A percentile compares a stretch with the other conserved stretches of the same genome.
phyloP scores from a whole-genome alignment of 2,329 filamentous ascomycete genomes.

The Verticillium albo-atrum region DNA sequence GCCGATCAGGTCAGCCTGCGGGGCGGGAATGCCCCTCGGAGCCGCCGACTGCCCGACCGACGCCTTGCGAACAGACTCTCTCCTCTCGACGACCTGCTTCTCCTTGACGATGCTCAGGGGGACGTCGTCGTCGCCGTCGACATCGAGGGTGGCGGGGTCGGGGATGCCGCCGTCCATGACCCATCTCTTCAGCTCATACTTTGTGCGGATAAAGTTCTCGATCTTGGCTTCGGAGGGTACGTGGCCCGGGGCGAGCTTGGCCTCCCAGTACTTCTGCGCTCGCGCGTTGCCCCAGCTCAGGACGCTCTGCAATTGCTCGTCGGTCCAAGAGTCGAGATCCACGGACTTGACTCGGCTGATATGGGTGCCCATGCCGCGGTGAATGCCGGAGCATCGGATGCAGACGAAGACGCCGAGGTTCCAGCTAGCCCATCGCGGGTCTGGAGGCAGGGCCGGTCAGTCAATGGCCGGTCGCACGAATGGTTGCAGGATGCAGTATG shows the following conservation, averaged over 20 bases:
- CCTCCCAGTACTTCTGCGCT: constrained; percentile 99
- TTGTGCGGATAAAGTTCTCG: constrained; percentile 98
- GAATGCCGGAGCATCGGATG: constrained; percentile 97
- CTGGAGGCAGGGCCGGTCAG: constrained; percentile 37
- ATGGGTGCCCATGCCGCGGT: constrained; percentile 97
- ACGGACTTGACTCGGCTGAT: constrained; percentile 98
- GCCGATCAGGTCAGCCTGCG: constrained; percentile 76
- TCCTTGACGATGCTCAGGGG: constrained; percentile 59
- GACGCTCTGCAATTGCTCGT: constrained; percentile 93
- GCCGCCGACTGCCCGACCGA: constrained; percentile 40
- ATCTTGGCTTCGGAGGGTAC: constrained; percentile 96
- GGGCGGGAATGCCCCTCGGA: constrained; percentile 26
- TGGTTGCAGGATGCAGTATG: neutral
- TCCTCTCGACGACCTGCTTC: constrained; percentile 59
- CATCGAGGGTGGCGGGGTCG: constrained; percentile 82
- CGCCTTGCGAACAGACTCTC: constrained; percentile 57
- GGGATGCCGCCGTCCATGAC: constrained; percentile 97
- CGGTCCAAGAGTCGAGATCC: constrained; percentile 96
- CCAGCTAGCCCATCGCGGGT: constrained; percentile 99
- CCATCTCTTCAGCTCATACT: constrained; percentile 98
- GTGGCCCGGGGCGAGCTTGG: constrained; percentile 86
- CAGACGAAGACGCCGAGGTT: constrained; percentile 96
- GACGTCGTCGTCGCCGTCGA: constrained; percentile 80
- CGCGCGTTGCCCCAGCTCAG: constrained; percentile 93
- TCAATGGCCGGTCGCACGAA: neutral